Conservation (phyloP, 495 filamentous ascomycete species). For the Penicillium robsamsonii region DNA sequence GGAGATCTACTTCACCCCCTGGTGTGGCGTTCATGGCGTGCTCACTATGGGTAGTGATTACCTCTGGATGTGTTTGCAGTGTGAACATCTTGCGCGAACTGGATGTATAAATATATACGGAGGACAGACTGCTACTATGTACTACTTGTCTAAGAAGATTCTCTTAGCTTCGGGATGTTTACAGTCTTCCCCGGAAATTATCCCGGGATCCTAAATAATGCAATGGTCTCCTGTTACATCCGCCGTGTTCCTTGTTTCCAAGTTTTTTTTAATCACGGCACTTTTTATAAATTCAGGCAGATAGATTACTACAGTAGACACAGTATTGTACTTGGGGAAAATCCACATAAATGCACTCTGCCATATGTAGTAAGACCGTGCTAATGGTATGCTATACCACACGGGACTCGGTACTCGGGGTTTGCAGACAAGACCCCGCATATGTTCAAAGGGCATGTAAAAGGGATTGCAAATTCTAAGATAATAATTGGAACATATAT, state of each 20-base stretch:
- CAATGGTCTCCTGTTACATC: slow-evolving; percentile 8
- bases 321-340: neutral
- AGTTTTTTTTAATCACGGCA: neutral
- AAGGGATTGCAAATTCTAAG: slow-evolving; percentile 4
- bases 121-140: neutral
- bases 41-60: slow-evolving; percentile 11
- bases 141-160: neutral
- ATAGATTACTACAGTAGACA: neutral
- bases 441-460: slow-evolving; percentile 3
- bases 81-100: neutral
- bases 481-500: neutral
- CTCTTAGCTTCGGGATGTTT: slow-evolving; percentile 2
- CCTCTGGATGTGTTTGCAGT: neutral
- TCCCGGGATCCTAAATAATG: neutral
- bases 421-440: neutral
- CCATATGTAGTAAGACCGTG: neutral
- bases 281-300: neutral
- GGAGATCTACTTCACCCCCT: slow-evolving; percentile 18
- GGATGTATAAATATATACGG: neutral
- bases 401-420: neutral
- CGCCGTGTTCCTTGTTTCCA: neutral
- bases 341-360: neutral
- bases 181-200: slow-evolving; percentile 5
- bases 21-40: slow-evolving; percentile 26
- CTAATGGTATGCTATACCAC: neutral